Evolutionary conservation across 805 yeast species (phyloP), one percentile per base, ranked within the genome.

Genomic region (Candida anglica): DNA sequence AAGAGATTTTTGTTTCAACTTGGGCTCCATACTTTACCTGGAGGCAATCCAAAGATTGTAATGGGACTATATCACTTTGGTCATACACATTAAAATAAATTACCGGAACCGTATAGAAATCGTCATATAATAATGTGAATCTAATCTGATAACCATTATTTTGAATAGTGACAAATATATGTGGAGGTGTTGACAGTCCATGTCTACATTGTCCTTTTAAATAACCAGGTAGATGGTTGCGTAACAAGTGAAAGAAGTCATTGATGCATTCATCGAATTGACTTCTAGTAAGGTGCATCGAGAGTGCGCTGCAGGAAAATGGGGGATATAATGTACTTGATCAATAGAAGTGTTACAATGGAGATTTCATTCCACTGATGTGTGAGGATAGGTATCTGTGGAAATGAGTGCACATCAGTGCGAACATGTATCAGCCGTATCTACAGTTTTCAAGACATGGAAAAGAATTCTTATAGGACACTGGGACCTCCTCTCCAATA

Each of bases 91-190:
- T 44, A 38, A 54, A 60, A 30, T 52, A 44, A 15, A 57, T 36
- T 4, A 61, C 52, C 0, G 71, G 71, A 2, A 50, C 58, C 15
- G 24, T 30, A 38, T 58, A 64, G 30, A 58, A 48, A 7, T 36
- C 42, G 40, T 60, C 60, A 35, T 39, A 65, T 3, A 52, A 43
- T 2, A 63, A 34, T 1, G 61, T 54, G 25, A 61, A 45, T 9
- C 52, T 52, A 8, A 57, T 21, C 15, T 31, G 27, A 10, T 23
- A 21, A 11, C 13, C 6, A 19, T 21, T 25, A 8, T 24, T 22
- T 14, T 15, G 19, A 11, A 15, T 6, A 16, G 5, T 8, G 14
- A 14, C 7, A 15, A 19, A n/a, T 18, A 21, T 15, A 30, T 21
- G 15, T 14, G 6, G 30, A n/a, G 32, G 26, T 11, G 26, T 21